These are phyloP conservation scores for Hypoxylon sp. DNA, from an alignment of 2,329 filamentous ascomycete genomes.

Conservation along the genomic window DNA sequence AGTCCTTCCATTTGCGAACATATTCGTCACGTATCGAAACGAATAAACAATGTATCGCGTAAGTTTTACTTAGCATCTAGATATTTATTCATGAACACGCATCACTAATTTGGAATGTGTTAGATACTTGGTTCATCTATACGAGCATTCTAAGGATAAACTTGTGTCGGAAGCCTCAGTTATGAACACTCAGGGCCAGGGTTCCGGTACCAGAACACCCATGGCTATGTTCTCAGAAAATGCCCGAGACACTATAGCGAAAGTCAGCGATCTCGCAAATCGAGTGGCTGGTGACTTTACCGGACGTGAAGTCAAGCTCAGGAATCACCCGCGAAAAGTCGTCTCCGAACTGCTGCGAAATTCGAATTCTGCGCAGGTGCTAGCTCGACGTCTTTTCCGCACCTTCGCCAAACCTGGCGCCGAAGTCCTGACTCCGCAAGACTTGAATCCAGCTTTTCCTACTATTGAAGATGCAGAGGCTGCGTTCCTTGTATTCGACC, in stretches of 20 bases:
- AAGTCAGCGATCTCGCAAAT: slow-evolving; percentile 87
- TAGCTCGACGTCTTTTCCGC: slow-evolving; percentile 89
- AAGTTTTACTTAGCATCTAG: slow-evolving; percentile 59
- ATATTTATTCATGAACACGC: slow-evolving; percentile 69
- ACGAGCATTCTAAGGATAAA: slow-evolving; percentile 82
- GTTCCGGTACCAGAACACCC: slow-evolving; percentile 79
- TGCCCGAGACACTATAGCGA: slow-evolving; percentile 81
- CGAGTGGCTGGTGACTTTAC: slow-evolving; percentile 89
- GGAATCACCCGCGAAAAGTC: slow-evolving; percentile 85
- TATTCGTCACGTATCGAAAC: slow-evolving; percentile 92
- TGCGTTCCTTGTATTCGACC: slow-evolving; percentile 93
- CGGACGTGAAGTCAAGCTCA: slow-evolving; percentile 76
- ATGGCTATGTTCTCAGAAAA: slow-evolving; percentile 80
- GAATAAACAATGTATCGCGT: slow-evolving; percentile 88
- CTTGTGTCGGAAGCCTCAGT: slow-evolving; percentile 68
- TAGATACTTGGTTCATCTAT: slow-evolving; percentile 66
- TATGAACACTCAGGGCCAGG: slow-evolving; percentile 60
- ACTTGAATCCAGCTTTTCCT: slow-evolving; percentile 83
- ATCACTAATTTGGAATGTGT: slow-evolving; percentile 12
- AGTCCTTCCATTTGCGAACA: slow-evolving; percentile 90
- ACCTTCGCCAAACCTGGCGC: slow-evolving; percentile 83
- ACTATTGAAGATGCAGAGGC: slow-evolving; percentile 88
- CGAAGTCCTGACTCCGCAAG: slow-evolving; percentile 83
- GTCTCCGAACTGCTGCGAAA: slow-evolving; percentile 82
- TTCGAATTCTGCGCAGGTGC: slow-evolving; percentile 81